Evolutionary conservation across 2,329 filamentous ascomycete species (phyloP).

Genomic region (Neocucurbitaria cava): DNA sequence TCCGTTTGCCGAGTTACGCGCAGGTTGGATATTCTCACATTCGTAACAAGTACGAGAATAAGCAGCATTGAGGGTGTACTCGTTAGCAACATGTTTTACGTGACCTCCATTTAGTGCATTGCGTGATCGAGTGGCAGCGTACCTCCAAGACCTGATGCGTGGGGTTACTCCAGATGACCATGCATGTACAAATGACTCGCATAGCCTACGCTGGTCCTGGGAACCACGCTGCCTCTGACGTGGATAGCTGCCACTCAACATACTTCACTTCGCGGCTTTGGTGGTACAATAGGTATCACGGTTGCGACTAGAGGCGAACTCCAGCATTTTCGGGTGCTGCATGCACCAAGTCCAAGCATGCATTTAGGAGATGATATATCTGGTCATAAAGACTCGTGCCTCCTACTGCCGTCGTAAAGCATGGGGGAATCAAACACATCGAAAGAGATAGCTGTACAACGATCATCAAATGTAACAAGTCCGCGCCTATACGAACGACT

Average conservation of each 20-base stretch:
- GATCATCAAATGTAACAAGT: not conserved
- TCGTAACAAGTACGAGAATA: not conserved
- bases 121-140: slow-evolving; percentile 11
- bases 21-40: not conserved
- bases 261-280: not conserved
- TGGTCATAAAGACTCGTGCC: slow-evolving; percentile 17
- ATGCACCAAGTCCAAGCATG: slow-evolving; percentile 5
- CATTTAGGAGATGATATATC: slow-evolving; percentile 12
- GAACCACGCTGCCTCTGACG: not conserved
- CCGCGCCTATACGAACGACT: not conserved
- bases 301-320: not conserved
- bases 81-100: slow-evolving; percentile 3
- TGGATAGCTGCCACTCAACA: not conserved
- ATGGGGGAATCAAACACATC: slow-evolving; percentile 2
- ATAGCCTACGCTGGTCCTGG: not conserved
- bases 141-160: not conserved
- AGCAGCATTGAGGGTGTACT: not conserved
- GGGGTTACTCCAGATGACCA: slow-evolving; percentile 2
- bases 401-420: slow-evolving; percentile 2
- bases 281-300: not conserved
- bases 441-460: not conserved
- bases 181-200: slow-evolving; percentile 13
- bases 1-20: slow-evolving; percentile 5
- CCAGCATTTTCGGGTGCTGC: not conserved
- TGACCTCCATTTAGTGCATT: slow-evolving; percentile 10